These are phyloP conservation scores for Fusarium sororula DNA, from an alignment of 2,329 filamentous ascomycete genomes.

Conservation along the genomic window DNA sequence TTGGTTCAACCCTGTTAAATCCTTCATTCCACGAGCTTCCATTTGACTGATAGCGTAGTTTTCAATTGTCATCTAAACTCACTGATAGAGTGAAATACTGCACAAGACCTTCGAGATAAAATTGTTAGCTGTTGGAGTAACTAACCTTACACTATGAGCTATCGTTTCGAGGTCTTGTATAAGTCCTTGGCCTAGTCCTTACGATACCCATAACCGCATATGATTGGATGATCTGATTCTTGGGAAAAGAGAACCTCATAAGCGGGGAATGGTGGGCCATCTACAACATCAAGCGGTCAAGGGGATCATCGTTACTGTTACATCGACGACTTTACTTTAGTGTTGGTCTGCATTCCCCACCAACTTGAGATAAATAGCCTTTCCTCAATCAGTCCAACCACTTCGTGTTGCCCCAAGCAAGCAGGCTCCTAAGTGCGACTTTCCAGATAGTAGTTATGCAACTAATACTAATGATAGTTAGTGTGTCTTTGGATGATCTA, in stretches of 20 bases:
- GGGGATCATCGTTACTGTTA: too few relatives aligned
- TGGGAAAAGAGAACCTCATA: rapidly evolving
- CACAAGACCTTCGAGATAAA: rapidly evolving
- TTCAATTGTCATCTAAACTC: background rate
- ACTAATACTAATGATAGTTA: too few relatives aligned
- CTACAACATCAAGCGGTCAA: background rate
- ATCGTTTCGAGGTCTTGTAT: background rate
- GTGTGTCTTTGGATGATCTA: too few relatives aligned
- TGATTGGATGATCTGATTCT: too few relatives aligned
- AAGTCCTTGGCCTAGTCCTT: rapidly evolving
- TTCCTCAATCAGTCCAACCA: too few relatives aligned
- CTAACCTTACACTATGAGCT: rapidly evolving
- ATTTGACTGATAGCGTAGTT: background rate
- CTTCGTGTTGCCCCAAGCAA: too few relatives aligned
- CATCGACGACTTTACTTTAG: background rate
- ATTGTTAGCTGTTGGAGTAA: rapidly evolving
- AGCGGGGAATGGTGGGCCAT: background rate
- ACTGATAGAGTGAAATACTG: rapidly evolving
- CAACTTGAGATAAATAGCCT: too few relatives aligned
- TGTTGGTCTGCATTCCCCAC: too few relatives aligned
- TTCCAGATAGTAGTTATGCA: rapidly evolving
- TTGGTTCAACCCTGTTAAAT: background rate
- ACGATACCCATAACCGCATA: background rate
- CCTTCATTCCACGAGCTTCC: background rate
- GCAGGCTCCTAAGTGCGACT: too few relatives aligned